These are phyloP conservation scores for Aspergillus unguis DNA, from an alignment of 2,329 filamentous ascomycete genomes.

Conservation along the genomic window DNA sequence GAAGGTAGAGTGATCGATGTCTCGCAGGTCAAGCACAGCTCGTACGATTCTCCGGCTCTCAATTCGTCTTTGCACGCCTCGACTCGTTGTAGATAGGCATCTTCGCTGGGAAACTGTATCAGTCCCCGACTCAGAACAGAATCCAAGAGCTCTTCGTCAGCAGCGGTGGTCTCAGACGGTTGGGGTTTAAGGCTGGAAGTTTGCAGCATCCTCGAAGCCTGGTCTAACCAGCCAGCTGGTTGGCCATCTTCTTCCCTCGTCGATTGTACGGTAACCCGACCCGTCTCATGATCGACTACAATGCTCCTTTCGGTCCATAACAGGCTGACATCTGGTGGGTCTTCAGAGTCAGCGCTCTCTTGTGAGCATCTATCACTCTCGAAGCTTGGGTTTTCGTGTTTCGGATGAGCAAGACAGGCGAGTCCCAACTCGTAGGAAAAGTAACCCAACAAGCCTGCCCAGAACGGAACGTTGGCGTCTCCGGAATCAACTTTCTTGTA, in stretches of 20 bases:
- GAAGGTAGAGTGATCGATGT: slow-evolving; percentile 56
- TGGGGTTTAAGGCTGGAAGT: slow-evolving; percentile 13
- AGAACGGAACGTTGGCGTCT: slow-evolving; percentile 55
- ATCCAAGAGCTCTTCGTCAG: slow-evolving; percentile 26
- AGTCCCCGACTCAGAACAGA: slow-evolving; percentile 29
- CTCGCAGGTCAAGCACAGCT: slow-evolving; percentile 77
- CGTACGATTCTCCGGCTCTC: slow-evolving; percentile 76
- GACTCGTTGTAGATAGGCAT: slow-evolving; percentile 65
- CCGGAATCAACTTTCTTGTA: slow-evolving; percentile 37
- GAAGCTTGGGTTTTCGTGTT: slow-evolving; percentile 36
- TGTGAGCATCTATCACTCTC: background rate
- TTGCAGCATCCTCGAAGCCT: slow-evolving; percentile 26
- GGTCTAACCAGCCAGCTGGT: slow-evolving; percentile 47
- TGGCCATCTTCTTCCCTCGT: slow-evolving; percentile 46
- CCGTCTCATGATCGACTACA: slow-evolving; percentile 68
- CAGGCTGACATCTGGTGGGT: slow-evolving; percentile 68
- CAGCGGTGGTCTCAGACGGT: slow-evolving; percentile 2
- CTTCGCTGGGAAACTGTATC: slow-evolving; percentile 36
- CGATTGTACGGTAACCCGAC: slow-evolving; percentile 64
- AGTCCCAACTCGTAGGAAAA: slow-evolving; percentile 82
- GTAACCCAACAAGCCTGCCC: slow-evolving; percentile 81
- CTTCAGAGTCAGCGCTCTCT: slow-evolving; percentile 20
- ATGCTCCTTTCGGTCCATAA: slow-evolving; percentile 74
- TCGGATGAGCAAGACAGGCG: slow-evolving; percentile 48
- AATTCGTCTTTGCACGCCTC: slow-evolving; percentile 67